phyloP scores from a whole-genome alignment of 495 filamentous ascomycete genomes.

The Talaromyces nanjingensis region DNA sequence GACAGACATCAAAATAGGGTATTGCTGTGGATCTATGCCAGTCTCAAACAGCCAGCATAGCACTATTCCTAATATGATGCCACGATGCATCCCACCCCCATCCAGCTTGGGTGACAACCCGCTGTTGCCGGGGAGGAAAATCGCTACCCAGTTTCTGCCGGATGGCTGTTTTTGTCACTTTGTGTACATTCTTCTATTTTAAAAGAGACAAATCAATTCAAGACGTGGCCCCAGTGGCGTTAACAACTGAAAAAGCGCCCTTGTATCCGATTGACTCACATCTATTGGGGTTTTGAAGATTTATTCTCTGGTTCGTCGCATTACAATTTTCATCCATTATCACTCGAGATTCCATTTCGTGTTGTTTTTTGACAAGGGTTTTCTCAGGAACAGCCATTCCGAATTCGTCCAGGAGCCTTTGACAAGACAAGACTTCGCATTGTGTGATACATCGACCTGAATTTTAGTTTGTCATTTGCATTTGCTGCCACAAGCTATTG shows the following conservation, averaged over 20 bases:
- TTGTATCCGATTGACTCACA: background rate
- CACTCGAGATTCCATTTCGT: background rate
- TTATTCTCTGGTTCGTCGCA: constrained; percentile 8
- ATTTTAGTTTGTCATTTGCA: constrained; percentile 1
- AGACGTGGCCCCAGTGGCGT: constrained; percentile 7
- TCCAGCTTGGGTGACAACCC: constrained; percentile 6
- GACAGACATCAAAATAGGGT: background rate
- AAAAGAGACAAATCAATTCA: background rate
- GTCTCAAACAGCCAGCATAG: background rate
- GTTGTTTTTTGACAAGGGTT: background rate
- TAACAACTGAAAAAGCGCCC: background rate
- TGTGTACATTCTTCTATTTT: background rate
- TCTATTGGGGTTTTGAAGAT: background rate
- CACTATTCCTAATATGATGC: constrained; percentile 4
- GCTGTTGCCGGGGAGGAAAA: constrained; percentile 7
- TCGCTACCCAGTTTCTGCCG: background rate
- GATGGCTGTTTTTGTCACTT: background rate
- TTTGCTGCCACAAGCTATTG: background rate
- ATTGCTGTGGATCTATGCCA: background rate
- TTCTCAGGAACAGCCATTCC: constrained; percentile 2
- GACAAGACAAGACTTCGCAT: background rate
- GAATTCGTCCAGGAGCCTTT: background rate
- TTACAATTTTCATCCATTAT: background rate
- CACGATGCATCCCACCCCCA: constrained; percentile 5
- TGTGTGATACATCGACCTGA: constrained; percentile 1